These are phyloP conservation scores for Cucurbita ficifolia DNA, from an alignment of 306 rosid species.

Conservation along the genomic window DNA sequence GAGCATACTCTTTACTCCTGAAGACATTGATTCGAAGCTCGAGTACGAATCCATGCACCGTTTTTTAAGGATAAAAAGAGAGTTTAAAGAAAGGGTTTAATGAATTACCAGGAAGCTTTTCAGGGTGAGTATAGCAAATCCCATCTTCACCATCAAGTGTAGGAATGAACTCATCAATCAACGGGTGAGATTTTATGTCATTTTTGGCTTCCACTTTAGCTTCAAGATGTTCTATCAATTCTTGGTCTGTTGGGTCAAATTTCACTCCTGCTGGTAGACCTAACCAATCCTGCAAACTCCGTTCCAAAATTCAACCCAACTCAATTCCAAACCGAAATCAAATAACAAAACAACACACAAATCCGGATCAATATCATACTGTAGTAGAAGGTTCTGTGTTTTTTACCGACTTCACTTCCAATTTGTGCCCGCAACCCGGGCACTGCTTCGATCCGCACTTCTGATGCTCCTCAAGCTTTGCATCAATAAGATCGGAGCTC, in stretches of 20 bases:
- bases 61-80: no score
- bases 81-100: not conserved
- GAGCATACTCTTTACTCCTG: no score
- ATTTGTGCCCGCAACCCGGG: conserved; percentile 94
- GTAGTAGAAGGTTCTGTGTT: not conserved
- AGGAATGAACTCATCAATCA: conserved; percentile 94
- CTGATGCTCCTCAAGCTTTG: conserved; percentile 91
- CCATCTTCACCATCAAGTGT: conserved; percentile 99
- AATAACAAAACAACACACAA: not conserved
- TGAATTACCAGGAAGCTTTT: conserved; percentile 70
- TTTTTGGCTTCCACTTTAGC: conserved; percentile 77
- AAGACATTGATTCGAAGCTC: no score
- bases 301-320: not conserved
- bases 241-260: conserved; percentile 98
- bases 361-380: not conserved
- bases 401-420: conserved; percentile 70
- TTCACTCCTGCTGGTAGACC: conserved; percentile 99
- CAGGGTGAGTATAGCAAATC: conserved; percentile 97
- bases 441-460: conserved; percentile 93
- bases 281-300: conserved; percentile 62
- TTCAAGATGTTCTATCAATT: conserved; percentile 89
- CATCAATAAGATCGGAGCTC: conserved; percentile 86
- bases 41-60: no score
- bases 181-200: conserved; percentile 72
- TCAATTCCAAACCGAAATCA: not conserved